These are phyloP conservation scores for Saccharomycopsis babjevae DNA, from an alignment of 805 yeast species.

Conservation along the genomic window DNA sequence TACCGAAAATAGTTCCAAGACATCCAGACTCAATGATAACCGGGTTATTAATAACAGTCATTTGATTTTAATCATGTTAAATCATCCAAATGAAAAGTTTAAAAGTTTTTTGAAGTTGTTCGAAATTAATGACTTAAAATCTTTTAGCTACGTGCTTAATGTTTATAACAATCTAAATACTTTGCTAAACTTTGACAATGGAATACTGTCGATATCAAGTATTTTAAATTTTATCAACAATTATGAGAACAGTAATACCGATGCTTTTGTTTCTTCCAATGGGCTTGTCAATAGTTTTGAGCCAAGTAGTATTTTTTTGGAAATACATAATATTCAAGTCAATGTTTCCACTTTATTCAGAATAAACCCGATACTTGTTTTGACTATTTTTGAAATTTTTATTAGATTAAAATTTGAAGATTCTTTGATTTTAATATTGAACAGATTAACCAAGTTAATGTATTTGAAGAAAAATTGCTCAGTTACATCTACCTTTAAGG, in stretches of 20 bases:
- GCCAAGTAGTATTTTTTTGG: neutral
- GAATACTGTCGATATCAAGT: neutral
- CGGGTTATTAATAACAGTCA: neutral
- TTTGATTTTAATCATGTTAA: neutral
- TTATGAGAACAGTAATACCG: neutral
- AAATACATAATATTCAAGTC: neutral
- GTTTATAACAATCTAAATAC: neutral
- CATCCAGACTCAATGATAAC: neutral
- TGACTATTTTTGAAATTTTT: neutral
- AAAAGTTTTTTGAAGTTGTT: neutral
- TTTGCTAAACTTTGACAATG: neutral
- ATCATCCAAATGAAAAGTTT: neutral
- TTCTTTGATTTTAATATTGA: neutral
- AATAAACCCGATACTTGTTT: neutral
- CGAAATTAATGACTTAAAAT: neutral
- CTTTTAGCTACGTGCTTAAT: neutral
- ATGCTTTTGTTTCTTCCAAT: neutral
- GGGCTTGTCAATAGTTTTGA: neutral
- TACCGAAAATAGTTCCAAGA: neutral
- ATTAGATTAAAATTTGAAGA: neutral
- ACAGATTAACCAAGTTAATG: neutral
- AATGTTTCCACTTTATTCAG: neutral
- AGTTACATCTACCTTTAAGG: neutral
- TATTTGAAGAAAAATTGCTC: neutral
- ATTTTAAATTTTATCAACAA: neutral